phyloP scores from a whole-genome alignment of 441 rosid genomes.

The Bocquillonia castaneifolia region DNA sequence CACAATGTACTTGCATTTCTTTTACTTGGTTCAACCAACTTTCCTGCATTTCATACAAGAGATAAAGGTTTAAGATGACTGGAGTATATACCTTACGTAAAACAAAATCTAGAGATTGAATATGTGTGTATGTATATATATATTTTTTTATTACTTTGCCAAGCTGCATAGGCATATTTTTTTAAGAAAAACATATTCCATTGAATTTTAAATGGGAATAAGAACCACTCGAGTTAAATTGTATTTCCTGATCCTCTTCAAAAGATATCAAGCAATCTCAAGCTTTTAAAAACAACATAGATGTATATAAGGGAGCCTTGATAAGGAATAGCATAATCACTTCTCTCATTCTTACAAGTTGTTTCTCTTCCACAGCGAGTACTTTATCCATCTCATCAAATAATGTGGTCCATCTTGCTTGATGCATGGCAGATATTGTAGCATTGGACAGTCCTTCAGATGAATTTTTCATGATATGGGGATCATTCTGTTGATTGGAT shows the following conservation, averaged over 20 bases:
- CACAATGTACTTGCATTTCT: conserved; percentile 71
- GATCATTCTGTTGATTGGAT: conserved; percentile 43
- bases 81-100: background rate
- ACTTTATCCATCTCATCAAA: conserved; percentile 77
- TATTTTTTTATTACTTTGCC: no score
- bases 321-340: background rate
- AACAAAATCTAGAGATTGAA: background rate
- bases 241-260: background rate
- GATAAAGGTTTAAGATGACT: background rate
- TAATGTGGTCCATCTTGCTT: conserved; percentile 58
- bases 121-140: no score
- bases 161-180: background rate
- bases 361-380: conserved; percentile 70
- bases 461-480: conserved; percentile 27
- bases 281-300: background rate
- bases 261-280: background rate
- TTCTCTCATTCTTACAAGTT: conserved; percentile 52
- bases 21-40: conserved; percentile 64
- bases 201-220: background rate
- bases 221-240: background rate
- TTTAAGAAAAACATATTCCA: background rate
- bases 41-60: conserved; percentile 47
- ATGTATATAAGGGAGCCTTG: background rate
- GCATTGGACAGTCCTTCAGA: conserved; percentile 31
- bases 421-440: conserved; percentile 48